phyloP scores from a whole-genome alignment of 78 protist species.

The Dictyostelium citrinum region DNA sequence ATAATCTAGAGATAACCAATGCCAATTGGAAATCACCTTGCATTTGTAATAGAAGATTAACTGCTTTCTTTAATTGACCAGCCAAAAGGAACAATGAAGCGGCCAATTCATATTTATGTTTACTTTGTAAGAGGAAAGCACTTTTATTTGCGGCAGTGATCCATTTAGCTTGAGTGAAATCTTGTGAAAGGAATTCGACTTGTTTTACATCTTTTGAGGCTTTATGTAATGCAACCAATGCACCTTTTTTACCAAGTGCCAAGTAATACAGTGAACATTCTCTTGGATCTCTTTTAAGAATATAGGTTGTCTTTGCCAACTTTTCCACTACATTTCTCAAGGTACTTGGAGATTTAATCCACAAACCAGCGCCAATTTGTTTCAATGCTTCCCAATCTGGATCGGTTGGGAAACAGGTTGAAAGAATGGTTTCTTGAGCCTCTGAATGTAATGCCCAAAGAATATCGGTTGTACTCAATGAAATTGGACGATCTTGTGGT shows the following conservation, averaged over 20 bases:
- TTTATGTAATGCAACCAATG: conserved; percentile 40
- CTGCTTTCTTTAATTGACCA: conserved; percentile 58
- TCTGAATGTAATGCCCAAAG: conserved; percentile 65
- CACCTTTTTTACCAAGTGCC: conserved; percentile 53
- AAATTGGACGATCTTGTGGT: conserved; percentile 43
- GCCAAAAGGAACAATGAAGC: conserved; percentile 70
- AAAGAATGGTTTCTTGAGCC: conserved; percentile 64
- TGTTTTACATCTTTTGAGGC: conserved; percentile 25
- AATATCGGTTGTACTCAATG: conserved; percentile 44
- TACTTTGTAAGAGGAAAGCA: conserved; percentile 49
- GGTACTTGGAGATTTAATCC: conserved; percentile 61
- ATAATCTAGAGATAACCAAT: conserved; percentile 23
- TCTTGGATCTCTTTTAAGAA: conserved; percentile 22
- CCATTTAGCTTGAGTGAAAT: conserved; percentile 56
- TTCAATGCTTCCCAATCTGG: conserved; percentile 48
- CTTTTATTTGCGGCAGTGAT: conserved; percentile 56
- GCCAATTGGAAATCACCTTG: conserved; percentile 72
- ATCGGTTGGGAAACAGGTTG: conserved; percentile 17
- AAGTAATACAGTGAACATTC: conserved; percentile 69
- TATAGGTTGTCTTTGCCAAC: conserved; percentile 50
- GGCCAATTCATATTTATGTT: conserved; percentile 59
- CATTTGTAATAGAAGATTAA: conserved; percentile 32
- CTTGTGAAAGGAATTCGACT: conserved; percentile 68
- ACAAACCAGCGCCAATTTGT: conserved; percentile 70
- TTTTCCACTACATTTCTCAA: conserved; percentile 31